A percentile compares a stretch with the other conserved stretches of the same genome.
Evolutionary conservation across 2,329 filamentous ascomycete species (phyloP).

Genomic region (Alternaria consortialis): DNA sequence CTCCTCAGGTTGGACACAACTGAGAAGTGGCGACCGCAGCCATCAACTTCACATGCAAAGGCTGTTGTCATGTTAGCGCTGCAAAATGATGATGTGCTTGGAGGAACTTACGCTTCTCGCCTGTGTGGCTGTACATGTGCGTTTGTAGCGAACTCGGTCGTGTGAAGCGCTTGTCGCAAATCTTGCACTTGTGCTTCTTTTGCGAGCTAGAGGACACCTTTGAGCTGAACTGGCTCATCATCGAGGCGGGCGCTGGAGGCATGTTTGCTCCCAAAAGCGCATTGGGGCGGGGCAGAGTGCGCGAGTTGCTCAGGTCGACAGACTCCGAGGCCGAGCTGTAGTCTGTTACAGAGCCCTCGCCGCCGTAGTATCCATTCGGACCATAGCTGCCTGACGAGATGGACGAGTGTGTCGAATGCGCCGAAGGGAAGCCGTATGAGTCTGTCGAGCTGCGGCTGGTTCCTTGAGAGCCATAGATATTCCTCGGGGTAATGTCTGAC

Average conservation of each 20-base stretch:
- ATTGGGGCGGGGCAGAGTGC: conserved; percentile 83
- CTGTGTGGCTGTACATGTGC: conserved; percentile 98
- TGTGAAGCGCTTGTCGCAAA: conserved; percentile 97
- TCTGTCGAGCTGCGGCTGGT: conserved; percentile 76
- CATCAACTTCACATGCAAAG: conserved; percentile 92
- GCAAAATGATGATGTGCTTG: not conserved
- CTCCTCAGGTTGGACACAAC: conserved; percentile 94
- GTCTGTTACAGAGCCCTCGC: conserved; percentile 84
- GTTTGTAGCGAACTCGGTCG: conserved; percentile 93
- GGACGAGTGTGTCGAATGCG: conserved; percentile 86
- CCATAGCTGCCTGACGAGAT: conserved; percentile 85
- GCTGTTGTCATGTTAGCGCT: conserved; percentile 62
- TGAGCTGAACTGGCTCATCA: conserved; percentile 99
- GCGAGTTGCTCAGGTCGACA: conserved; percentile 79
- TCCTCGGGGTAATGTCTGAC: conserved; percentile 75
- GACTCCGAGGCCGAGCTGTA: conserved; percentile 91
- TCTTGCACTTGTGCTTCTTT: conserved; percentile 99
- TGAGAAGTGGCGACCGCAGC: conserved; percentile 94
- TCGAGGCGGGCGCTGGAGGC: conserved; percentile 88
- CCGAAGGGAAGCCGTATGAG: conserved; percentile 89
- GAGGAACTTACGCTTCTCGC: conserved; percentile 86
- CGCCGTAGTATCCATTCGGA: conserved; percentile 81
- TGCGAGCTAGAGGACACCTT: conserved; percentile 95
- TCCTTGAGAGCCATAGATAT: conserved; percentile 78
- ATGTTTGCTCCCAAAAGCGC: conserved; percentile 68